Conservation (phyloP, 2,329 filamentous ascomycete genomes). For the Coleophoma crateriformis region DNA sequence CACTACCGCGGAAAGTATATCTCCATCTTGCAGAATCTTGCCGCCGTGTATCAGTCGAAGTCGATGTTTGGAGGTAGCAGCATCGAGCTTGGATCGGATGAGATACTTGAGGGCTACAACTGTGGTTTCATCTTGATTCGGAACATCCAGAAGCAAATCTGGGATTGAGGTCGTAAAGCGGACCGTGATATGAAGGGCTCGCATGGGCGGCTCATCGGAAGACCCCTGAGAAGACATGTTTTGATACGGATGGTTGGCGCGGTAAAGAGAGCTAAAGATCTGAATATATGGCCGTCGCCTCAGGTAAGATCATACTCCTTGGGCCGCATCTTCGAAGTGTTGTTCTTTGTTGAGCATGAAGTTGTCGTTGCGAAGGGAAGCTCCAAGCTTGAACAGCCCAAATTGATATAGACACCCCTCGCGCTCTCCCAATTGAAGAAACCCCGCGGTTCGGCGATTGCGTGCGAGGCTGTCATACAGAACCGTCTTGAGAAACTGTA, state of each 20-base stretch:
- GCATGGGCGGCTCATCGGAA: conserved; percentile 1
- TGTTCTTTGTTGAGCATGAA: no score
- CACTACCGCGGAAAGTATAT: conserved; percentile 63
- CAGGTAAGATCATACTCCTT: no score
- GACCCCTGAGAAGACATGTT: not conserved
- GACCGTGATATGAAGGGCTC: conserved; percentile 69
- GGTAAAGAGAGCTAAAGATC: not conserved
- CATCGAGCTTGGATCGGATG: conserved; percentile 67
- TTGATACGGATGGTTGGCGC: not conserved
- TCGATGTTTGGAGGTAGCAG: conserved; percentile 57
- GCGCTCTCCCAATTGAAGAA: not conserved
- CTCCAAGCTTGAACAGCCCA: no score
- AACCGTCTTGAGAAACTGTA: not conserved
- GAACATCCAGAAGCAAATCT: conserved; percentile 75
- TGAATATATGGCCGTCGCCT: no score
- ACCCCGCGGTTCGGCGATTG: not conserved
- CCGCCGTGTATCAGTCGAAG: conserved; percentile 88
- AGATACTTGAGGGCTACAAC: conserved; percentile 75
- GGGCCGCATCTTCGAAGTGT: no score
- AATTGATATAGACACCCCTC: not conserved
- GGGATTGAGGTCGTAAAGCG: conserved; percentile 84
- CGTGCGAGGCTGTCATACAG: not conserved
- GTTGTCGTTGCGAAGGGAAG: no score
- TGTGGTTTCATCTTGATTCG: conserved; percentile 62
- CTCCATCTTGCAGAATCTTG: conserved; percentile 72